A percentile compares a stretch with the other conserved stretches of the same genome.
These are phyloP conservation scores for Exophiala dermatitidis DNA, from an alignment of 2,329 filamentous ascomycete species.

Conservation along the genomic window DNA sequence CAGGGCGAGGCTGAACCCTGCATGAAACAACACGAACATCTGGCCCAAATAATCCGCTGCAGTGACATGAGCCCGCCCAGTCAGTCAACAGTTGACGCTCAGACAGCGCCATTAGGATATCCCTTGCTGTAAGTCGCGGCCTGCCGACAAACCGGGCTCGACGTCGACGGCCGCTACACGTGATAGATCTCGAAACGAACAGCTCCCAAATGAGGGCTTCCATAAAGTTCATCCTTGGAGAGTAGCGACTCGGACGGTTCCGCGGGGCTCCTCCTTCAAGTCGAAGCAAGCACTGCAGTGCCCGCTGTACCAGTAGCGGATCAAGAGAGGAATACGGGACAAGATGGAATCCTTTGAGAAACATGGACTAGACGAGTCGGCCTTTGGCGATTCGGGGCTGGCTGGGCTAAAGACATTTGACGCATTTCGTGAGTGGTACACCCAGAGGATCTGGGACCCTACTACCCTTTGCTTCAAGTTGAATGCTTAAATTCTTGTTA, in stretches of 20 bases:
- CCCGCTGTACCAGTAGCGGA: no score
- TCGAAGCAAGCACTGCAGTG: neutral
- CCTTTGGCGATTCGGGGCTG: constrained; percentile 65
- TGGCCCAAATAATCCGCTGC: constrained; percentile 12
- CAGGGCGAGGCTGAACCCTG: constrained; percentile 15
- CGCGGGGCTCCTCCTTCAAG: neutral
- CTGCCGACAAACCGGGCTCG: no score
- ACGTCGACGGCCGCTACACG: neutral
- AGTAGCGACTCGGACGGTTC: constrained; percentile 9
- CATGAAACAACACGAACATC: constrained; percentile 13
- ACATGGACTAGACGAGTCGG: constrained; percentile 65
- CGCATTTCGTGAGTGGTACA: constrained; percentile 69
- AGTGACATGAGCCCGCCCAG: no score
- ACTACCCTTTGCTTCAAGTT: constrained; percentile 23
- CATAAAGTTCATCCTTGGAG: constrained; percentile 14
- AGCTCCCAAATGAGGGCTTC: neutral
- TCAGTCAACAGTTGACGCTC: no score
- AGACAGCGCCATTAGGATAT: neutral
- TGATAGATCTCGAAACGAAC: neutral
- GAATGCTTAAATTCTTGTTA: neutral
- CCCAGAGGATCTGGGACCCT: no score
- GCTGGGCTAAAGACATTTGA: constrained; percentile 74
- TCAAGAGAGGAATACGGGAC: neutral
- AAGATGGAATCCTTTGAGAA: constrained; percentile 34
- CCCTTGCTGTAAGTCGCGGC: neutral